A percentile compares a stretch with the other conserved stretches of the same genome.
phyloP scores from a whole-genome alignment of 148 eudicot species.

The Rhododendron vialii region DNA sequence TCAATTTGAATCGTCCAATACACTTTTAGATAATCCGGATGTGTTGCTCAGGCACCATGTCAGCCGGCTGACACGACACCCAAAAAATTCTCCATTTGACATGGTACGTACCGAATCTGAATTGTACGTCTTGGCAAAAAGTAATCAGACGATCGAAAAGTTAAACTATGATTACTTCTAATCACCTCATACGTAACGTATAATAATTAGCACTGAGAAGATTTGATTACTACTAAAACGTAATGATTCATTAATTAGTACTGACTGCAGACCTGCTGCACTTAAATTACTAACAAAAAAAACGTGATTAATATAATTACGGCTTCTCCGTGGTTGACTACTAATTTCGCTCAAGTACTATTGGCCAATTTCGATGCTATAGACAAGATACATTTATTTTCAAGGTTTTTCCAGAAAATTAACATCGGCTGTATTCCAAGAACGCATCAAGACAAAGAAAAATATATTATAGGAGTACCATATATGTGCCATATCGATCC shows the following conservation, averaged over 20 bases:
- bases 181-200: background rate
- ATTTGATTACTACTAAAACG: background rate
- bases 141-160: background rate
- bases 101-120: background rate
- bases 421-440: too few relatives aligned
- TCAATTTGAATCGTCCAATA: too few relatives aligned
- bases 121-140: background rate
- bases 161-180: background rate
- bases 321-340: background rate
- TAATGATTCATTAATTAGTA: background rate
- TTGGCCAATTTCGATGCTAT: background rate
- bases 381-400: too few relatives aligned
- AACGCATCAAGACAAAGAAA: background rate
- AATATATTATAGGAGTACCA: background rate
- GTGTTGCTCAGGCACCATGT: too few relatives aligned
- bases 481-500: background rate
- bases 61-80: too few relatives aligned
- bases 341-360: background rate
- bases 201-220: background rate
- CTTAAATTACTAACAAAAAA: background rate
- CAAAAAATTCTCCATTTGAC: too few relatives aligned
- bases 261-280: background rate
- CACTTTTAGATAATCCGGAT: too few relatives aligned
- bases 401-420: background rate
- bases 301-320: background rate